These are phyloP conservation scores for Fagus crenata DNA, from an alignment of 306 rosid genomes.

Conservation along the genomic window DNA sequence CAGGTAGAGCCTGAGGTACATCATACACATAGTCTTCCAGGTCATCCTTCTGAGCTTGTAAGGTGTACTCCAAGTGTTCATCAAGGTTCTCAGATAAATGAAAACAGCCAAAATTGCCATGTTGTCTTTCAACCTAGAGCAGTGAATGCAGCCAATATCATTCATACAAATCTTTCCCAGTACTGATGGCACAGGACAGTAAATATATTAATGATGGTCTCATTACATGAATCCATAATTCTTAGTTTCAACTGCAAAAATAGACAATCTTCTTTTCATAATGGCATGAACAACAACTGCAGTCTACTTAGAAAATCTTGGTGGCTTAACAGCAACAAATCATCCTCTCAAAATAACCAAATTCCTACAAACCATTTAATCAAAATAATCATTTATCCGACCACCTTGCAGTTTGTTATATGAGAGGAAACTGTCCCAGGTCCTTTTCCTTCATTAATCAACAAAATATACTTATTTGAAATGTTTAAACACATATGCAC, in stretches of 20 bases:
- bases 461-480: neutral
- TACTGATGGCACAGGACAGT: neutral
- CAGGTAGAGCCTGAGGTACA: conserved; percentile 66
- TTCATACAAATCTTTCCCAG: conserved; percentile 3
- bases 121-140: conserved; percentile 73
- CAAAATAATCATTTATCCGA: neutral
- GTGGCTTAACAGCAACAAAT: neutral
- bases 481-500: neutral
- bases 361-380: neutral
- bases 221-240: neutral
- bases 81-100: conserved; percentile 83
- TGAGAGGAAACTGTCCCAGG: neutral
- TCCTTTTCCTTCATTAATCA: neutral
- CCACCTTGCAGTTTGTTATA: neutral
- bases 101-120: conserved; percentile 71
- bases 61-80: conserved; percentile 51
- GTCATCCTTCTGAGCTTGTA: conserved; percentile 44
- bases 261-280: neutral
- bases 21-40: conserved; percentile 50
- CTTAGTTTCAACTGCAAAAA: conserved; percentile 4
- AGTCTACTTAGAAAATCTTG: neutral
- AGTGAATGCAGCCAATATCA: conserved; percentile 27
- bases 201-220: neutral
- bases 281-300: neutral
- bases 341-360: neutral